phyloP scores from a whole-genome alignment of 805 yeast species.

The Wickerhamiella azyma region DNA sequence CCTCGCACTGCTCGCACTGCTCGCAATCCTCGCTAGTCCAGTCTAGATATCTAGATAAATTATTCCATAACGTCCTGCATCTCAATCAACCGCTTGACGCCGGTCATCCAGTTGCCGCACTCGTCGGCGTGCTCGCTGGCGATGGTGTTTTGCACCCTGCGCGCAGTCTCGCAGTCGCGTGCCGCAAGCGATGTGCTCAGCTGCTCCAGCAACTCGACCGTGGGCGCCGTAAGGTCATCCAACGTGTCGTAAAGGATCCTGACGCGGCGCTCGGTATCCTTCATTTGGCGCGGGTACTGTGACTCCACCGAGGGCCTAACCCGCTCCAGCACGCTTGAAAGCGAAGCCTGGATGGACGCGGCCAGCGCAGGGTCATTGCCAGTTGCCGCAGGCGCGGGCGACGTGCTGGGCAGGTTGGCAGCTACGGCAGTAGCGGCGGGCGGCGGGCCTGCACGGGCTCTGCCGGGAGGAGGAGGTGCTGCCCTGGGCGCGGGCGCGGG shows the following conservation, averaged over 20 bases:
- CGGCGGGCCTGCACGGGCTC: conserved; percentile 7
- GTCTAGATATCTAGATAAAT: background rate
- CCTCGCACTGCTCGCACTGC: no score
- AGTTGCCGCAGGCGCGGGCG: conserved; percentile 24
- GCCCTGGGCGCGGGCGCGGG: conserved; percentile 7
- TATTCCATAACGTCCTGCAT: conserved; percentile 28
- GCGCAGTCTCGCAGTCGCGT: conserved; percentile 48
- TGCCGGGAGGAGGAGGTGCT: conserved; percentile 13
- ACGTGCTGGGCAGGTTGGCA: conserved; percentile 14
- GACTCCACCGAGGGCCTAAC: conserved; percentile 67
- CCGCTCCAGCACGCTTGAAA: conserved; percentile 41
- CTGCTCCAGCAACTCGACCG: conserved; percentile 38
- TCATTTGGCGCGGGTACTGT: conserved; percentile 54
- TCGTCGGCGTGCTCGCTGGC: conserved; percentile 54
- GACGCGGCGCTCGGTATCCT: conserved; percentile 73
- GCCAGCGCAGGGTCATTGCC: conserved; percentile 53
- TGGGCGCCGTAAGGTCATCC: conserved; percentile 32
- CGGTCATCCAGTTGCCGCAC: conserved; percentile 85
- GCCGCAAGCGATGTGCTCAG: conserved; percentile 38
- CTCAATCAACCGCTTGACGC: conserved; percentile 74
- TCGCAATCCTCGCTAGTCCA: no score
- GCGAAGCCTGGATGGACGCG: conserved; percentile 42
- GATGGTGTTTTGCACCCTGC: conserved; percentile 36
- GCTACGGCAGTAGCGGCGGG: conserved; percentile 13
- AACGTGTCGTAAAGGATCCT: conserved; percentile 63